Evolutionary conservation across 192 early-diverging fungal species (phyloP).

Genomic region (Helicostylum pulchrum): DNA sequence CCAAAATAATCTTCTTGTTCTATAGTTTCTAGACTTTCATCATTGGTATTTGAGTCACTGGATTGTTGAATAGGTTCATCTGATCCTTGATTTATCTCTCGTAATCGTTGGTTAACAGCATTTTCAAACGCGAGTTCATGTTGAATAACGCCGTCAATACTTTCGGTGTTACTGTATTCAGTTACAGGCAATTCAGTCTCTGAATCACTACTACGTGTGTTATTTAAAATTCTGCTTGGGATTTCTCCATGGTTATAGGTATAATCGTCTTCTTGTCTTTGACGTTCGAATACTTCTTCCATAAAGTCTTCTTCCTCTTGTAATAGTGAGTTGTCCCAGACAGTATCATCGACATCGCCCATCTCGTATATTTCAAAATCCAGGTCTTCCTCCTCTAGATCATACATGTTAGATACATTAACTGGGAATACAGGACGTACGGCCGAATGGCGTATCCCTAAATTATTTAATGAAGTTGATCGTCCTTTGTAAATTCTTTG

Average conservation of each 20-base stretch:
- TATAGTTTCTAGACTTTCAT: neutral
- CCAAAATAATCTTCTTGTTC: no score
- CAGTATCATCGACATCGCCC: conserved; percentile 12
- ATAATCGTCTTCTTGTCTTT: no score
- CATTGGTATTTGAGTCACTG: conserved; percentile 10
- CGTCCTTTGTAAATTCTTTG: neutral
- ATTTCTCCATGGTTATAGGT: no score
- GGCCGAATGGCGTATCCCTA: conserved; percentile 18
- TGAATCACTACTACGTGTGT: no score
- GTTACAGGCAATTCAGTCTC: no score
- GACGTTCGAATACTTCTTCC: conserved; percentile 1
- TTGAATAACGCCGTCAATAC: no score
- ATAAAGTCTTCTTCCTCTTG: conserved; percentile 31
- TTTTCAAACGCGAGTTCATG: no score
- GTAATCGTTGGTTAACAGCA: no score
- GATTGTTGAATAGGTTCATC: no score
- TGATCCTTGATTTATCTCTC: no score
- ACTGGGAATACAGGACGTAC: conserved; percentile 22
- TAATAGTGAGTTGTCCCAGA: conserved; percentile 20
- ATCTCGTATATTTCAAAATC: neutral
- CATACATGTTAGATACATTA: conserved; percentile 24
- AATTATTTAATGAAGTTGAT: neutral
- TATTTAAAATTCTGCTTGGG: no score
- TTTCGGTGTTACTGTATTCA: no score
- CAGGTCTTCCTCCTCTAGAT: conserved; percentile 18